Percentiles rank a stretch among this genome's conserved stretches.
Conservation (phyloP, 2,329 filamentous ascomycete species). For the Penicillium verrucosum region DNA sequence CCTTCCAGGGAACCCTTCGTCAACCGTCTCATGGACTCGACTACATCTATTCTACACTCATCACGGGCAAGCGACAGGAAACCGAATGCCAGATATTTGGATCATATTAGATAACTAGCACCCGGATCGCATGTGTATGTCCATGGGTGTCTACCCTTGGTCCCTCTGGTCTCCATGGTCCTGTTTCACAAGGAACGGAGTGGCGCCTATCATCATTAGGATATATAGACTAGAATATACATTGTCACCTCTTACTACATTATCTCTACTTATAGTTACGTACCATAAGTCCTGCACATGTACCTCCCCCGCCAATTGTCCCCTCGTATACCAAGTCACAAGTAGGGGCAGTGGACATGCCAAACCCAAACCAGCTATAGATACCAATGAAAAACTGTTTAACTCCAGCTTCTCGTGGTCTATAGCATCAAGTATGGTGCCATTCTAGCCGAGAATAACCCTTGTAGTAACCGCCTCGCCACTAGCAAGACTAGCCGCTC, state of each 20-base stretch:
- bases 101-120: background rate
- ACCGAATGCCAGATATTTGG: background rate
- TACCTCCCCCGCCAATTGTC: background rate
- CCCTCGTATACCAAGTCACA: background rate
- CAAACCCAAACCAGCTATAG: background rate
- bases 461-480: too few species aligned
- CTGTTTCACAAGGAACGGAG: background rate
- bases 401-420: background rate
- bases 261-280: background rate
- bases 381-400: background rate
- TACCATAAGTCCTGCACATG: background rate
- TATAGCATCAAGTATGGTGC: background rate
- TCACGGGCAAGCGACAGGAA: background rate
- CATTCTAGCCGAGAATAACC: background rate
- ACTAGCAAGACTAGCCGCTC: background rate
- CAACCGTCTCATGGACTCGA: background rate
- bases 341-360: background rate
- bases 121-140: background rate
- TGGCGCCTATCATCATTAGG: background rate
- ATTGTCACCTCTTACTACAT: background rate
- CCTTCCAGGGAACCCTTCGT: background rate
- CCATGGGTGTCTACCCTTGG: too few species aligned
- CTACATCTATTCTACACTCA: background rate
- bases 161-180: background rate
- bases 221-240: background rate